Evolutionary conservation across 352 stramenopile genomes (phyloP).

Genomic region (Phytophthora megakarya): DNA sequence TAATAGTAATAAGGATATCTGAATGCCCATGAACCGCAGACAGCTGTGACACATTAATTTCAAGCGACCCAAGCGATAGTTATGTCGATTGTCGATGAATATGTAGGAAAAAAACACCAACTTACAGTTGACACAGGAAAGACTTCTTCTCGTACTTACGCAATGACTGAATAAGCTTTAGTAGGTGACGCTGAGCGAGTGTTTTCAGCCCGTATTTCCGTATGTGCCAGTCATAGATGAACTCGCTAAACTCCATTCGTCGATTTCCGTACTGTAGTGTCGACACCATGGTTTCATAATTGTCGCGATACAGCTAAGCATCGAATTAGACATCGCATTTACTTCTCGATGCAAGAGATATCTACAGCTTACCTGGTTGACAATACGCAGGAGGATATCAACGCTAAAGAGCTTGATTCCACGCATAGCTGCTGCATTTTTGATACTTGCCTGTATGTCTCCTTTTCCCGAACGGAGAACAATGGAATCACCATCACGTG

Average conservation of each 20-base stretch:
- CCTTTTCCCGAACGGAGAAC: slow-evolving; percentile 27
- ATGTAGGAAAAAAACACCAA: slow-evolving; percentile 2
- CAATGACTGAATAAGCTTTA: slow-evolving; percentile 81
- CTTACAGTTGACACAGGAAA: slow-evolving; percentile 69
- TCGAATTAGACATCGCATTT: background rate
- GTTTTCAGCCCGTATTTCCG: slow-evolving; percentile 79
- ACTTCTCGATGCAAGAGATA: background rate
- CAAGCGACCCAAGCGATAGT: slow-evolving; percentile 1
- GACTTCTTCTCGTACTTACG: slow-evolving; percentile 73
- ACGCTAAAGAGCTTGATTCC: slow-evolving; percentile 66
- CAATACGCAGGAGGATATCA: slow-evolving; percentile 60
- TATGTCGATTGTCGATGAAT: background rate
- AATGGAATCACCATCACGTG: slow-evolving; percentile 23
- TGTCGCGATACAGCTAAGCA: slow-evolving; percentile 70
- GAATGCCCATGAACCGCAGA: slow-evolving; percentile 71
- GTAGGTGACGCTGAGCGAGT: slow-evolving; percentile 71
- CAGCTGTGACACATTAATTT: slow-evolving; percentile 30
- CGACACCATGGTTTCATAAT: slow-evolving; percentile 66
- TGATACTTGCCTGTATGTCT: slow-evolving; percentile 56
- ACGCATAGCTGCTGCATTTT: slow-evolving; percentile 44
- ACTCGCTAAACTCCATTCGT: slow-evolving; percentile 83
- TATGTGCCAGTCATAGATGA: slow-evolving; percentile 86
- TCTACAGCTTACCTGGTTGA: slow-evolving; percentile 47
- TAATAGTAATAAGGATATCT: slow-evolving; percentile 44
- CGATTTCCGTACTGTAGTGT: slow-evolving; percentile 75